phyloP scores from a whole-genome alignment of 2,329 filamentous ascomycete species.

The Ophiostoma montium region DNA sequence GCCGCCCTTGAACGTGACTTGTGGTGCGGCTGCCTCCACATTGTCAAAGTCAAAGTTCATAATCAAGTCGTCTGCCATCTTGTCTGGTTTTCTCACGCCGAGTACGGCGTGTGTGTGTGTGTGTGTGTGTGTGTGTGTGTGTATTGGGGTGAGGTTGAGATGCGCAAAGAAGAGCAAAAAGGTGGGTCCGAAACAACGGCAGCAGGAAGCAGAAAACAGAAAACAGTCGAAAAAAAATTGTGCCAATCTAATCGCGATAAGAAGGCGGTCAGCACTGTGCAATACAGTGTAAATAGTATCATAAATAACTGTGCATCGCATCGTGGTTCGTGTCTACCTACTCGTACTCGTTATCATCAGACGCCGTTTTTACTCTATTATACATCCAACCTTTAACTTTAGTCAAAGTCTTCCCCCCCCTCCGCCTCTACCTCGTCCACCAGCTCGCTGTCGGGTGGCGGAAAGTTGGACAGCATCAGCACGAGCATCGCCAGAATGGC shows the following conservation, averaged over 20 bases:
- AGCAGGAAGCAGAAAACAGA: background rate
- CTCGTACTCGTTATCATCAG: background rate
- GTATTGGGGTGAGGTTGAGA: background rate
- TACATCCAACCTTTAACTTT: background rate
- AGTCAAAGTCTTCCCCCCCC: background rate
- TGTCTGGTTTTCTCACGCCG: background rate
- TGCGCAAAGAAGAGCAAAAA: background rate
- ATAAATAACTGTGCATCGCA: background rate
- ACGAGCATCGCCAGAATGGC: conserved; percentile 32
- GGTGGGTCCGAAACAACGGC: background rate
- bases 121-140: background rate
- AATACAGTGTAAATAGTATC: background rate
- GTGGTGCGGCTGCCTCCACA: conserved; percentile 42
- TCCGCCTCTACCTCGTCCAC: conserved; percentile 13
- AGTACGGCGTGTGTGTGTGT: too few species aligned
- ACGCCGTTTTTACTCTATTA: background rate
- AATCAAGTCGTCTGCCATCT: conserved; percentile 90
- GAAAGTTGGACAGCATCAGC: conserved; percentile 28
- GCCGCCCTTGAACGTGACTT: conserved; percentile 69
- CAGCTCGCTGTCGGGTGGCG: conserved; percentile 23
- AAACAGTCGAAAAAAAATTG: conserved; percentile 6
- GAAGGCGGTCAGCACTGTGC: conserved; percentile 2
- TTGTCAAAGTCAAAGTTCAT: conserved; percentile 78
- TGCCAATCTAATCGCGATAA: conserved; percentile 9
- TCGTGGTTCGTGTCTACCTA: background rate